Evolutionary conservation across 305 asterid species (phyloP).

Genomic region (Plantago lanceolata): DNA sequence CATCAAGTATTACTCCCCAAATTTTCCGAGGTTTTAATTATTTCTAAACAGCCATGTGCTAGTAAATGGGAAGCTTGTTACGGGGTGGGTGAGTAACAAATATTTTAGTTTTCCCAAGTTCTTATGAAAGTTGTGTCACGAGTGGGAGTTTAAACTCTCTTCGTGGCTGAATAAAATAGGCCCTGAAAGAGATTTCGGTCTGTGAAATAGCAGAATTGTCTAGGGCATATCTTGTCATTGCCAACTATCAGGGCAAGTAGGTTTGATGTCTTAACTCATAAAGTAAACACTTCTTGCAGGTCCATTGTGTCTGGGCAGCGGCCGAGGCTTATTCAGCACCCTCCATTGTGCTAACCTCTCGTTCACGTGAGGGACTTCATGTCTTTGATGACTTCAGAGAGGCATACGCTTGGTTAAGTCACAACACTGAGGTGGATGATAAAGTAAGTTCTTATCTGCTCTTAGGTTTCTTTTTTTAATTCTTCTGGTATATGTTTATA

Average conservation of each 20-base stretch:
- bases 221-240: constrained; percentile 12
- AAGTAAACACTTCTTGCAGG: constrained; percentile 39
- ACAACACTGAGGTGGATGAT: constrained; percentile 96
- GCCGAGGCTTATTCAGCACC: constrained; percentile 99
- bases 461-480: neutral
- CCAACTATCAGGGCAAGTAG: constrained; percentile 11
- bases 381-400: constrained; percentile 99
- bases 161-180: neutral
- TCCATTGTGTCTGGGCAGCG: constrained; percentile 99
- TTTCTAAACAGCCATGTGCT: too few relatives aligned
- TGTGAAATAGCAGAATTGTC: constrained; percentile 15
- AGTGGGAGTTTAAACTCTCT: neutral
- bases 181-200: constrained; percentile 1
- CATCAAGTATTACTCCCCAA: too few relatives aligned
- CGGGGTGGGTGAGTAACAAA: neutral
- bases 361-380: constrained; percentile 77
- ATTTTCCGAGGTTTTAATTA: too few relatives aligned
- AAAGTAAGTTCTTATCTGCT: constrained; percentile 55
- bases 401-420: constrained; percentile 97
- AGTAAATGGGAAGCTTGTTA: too few relatives aligned
- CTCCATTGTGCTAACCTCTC: constrained; percentile 88
- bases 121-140: neutral
- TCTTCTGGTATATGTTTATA: neutral
- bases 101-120: neutral
- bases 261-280: constrained; percentile 21